Percentiles rank a stretch among this genome's conserved stretches.
These are phyloP conservation scores for Nidularia pulvinata DNA, from an alignment of 768 basidiomycete species.

Conservation along the genomic window DNA sequence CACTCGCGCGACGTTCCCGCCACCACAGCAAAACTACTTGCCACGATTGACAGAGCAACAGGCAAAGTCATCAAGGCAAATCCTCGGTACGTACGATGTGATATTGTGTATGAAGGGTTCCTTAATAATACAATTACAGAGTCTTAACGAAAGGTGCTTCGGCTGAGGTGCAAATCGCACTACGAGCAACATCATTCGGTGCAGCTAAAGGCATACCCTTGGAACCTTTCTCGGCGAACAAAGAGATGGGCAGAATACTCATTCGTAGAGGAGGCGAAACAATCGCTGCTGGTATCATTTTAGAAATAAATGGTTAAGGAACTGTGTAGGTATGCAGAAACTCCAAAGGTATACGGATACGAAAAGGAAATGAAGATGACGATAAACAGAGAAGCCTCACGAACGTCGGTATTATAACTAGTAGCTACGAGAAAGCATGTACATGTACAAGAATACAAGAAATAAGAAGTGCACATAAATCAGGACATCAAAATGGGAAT, in stretches of 20 bases:
- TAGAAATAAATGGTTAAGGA: constrained; percentile 27
- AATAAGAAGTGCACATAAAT: constrained; percentile 9
- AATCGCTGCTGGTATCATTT: constrained; percentile 76
- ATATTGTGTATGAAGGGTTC: not conserved
- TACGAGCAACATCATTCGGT: constrained; percentile 58
- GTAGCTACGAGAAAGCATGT: not conserved
- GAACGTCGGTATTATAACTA: not conserved
- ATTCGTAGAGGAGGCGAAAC: constrained; percentile 92
- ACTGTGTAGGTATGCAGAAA: not conserved
- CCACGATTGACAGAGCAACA: constrained; percentile 75
- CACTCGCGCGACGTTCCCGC: constrained; percentile 94
- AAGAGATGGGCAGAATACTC: constrained; percentile 94
- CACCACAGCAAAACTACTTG: constrained; percentile 78
- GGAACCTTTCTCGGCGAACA: constrained; percentile 85
- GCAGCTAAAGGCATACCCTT: constrained; percentile 72
- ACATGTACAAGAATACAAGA: not conserved
- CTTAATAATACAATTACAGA: constrained; percentile 31
- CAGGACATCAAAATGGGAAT: not conserved
- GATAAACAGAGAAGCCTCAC: not conserved
- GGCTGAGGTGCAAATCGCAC: constrained; percentile 82
- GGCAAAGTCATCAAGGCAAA: constrained; percentile 75
- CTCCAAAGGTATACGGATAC: not conserved
- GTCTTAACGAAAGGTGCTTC: constrained; percentile 85
- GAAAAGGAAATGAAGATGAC: not conserved
- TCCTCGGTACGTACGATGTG: constrained; percentile 61